These are phyloP conservation scores for Globisporangium solare DNA, from an alignment of 352 stramenopile genomes.

Conservation along the genomic window DNA sequence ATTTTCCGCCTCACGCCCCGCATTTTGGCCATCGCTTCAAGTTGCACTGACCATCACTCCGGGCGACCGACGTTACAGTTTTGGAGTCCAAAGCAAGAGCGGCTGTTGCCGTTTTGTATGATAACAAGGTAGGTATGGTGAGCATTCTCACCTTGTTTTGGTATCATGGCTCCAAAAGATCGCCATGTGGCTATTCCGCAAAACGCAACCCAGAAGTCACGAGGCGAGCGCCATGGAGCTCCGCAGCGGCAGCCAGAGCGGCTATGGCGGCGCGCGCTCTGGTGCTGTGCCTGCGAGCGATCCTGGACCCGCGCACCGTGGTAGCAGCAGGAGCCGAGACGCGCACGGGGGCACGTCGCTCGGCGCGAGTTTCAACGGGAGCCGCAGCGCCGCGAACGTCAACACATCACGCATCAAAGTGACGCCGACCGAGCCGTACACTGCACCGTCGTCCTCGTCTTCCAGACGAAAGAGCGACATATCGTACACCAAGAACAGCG, in stretches of 20 bases:
- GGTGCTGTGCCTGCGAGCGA: not conserved
- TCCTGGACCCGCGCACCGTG: not conserved
- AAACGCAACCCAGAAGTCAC: not conserved
- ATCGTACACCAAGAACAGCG: not conserved
- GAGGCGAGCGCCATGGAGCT: conserved; percentile 2
- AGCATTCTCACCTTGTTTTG: conserved; percentile 3
- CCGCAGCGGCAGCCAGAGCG: not conserved
- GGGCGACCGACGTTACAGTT: not conserved
- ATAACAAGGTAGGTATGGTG: not conserved
- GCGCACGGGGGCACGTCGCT: conserved; percentile 4
- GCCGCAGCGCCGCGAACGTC: conserved; percentile 16
- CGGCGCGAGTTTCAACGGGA: conserved; percentile 11
- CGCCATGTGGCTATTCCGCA: conserved; percentile 2
- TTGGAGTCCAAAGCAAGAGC: not conserved
- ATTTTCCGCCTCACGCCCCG: no score
- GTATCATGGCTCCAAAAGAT: conserved; percentile 11
- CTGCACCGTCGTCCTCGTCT: not conserved
- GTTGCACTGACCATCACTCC: no score
- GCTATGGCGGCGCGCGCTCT: not conserved
- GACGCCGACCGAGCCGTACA: not conserved
- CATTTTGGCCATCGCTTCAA: no score
- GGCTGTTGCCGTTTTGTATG: not conserved
- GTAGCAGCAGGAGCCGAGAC: not conserved
- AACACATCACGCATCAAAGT: conserved; percentile 12
- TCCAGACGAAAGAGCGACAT: not conserved